A percentile compares a stretch with the other conserved stretches of the same genome.
Conservation (phyloP, 208 protist genomes). For the Wallacemonas rigidus region DNA sequence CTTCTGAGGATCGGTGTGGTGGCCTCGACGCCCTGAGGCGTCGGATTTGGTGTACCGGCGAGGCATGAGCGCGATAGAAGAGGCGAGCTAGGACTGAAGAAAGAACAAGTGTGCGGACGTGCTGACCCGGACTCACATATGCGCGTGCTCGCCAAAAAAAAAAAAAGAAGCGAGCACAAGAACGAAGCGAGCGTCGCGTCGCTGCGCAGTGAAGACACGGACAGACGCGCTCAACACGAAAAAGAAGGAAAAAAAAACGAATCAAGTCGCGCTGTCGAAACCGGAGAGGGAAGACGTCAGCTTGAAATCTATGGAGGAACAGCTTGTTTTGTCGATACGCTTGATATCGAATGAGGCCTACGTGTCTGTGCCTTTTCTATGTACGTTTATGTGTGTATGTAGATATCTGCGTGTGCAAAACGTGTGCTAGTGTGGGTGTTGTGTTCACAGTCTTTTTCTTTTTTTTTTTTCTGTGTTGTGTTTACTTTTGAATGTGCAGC, state of each 20-base stretch:
- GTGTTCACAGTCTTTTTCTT: neutral
- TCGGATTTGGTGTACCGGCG: neutral
- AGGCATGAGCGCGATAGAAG: neutral
- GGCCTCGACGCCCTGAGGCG: too few species aligned
- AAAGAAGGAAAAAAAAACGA: too few species aligned
- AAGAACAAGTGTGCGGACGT: neutral
- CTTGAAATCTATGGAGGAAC: neutral
- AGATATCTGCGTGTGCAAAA: too few species aligned
- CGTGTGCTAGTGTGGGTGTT: too few species aligned
- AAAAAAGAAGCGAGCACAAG: too few species aligned
- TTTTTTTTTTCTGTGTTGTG: slow-evolving; percentile 1
- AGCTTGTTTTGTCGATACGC: too few species aligned
- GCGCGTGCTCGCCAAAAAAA: neutral
- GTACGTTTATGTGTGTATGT: neutral
- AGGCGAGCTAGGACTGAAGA: neutral
- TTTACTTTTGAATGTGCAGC: too few species aligned
- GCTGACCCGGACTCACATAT: too few species aligned
- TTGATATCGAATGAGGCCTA: neutral
- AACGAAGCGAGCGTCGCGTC: neutral
- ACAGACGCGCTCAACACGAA: too few species aligned
- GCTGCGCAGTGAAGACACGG: too few species aligned
- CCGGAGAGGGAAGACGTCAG: too few species aligned
- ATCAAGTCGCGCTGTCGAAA: too few species aligned
- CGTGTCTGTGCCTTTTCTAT: slow-evolving; percentile 6
- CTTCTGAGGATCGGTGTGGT: neutral